Conservation (phyloP, 352 stramenopile genomes). For the Phytophthora sansomeana region DNA sequence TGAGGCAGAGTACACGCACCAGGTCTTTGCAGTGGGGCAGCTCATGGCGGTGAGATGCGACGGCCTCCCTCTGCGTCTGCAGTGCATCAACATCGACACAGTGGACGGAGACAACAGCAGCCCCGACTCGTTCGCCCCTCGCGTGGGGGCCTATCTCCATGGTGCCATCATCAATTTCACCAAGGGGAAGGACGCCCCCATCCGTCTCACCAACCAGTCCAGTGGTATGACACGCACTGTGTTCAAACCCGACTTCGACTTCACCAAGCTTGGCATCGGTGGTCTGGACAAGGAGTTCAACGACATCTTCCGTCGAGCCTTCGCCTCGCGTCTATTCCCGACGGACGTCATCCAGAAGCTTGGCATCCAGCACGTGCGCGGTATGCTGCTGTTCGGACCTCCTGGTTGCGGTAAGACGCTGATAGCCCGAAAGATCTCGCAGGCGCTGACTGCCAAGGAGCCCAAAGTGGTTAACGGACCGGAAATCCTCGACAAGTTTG, state of each 20-base stretch:
- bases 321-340: conserved; percentile 98
- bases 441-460: conserved; percentile 96
- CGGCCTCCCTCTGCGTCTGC: conserved; percentile 69
- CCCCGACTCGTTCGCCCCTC: conserved; percentile 35
- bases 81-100: conserved; percentile 64
- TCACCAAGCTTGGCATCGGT: conserved; percentile 98
- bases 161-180: conserved; percentile 81
- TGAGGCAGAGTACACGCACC: conserved; percentile 73
- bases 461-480: conserved; percentile 99
- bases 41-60: conserved; percentile 73
- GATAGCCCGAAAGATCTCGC: conserved; percentile 98
- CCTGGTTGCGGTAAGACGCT: conserved; percentile 97
- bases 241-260: conserved; percentile 98
- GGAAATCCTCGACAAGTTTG: conserved; percentile 99
- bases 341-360: conserved; percentile 96
- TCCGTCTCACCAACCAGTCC: conserved; percentile 85
- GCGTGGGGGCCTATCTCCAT: conserved; percentile 63
- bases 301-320: conserved; percentile 99
- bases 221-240: conserved; percentile 80
- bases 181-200: conserved; percentile 77
- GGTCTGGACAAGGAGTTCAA: conserved; percentile 99
- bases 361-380: conserved; percentile 98
- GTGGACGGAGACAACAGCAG: conserved; percentile 53
- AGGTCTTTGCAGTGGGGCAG: conserved; percentile 80
- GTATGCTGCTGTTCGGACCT: conserved; percentile 90